Evolutionary conservation across 768 basidiomycete species (phyloP).

Genomic region (Mrakia blollopis): DNA sequence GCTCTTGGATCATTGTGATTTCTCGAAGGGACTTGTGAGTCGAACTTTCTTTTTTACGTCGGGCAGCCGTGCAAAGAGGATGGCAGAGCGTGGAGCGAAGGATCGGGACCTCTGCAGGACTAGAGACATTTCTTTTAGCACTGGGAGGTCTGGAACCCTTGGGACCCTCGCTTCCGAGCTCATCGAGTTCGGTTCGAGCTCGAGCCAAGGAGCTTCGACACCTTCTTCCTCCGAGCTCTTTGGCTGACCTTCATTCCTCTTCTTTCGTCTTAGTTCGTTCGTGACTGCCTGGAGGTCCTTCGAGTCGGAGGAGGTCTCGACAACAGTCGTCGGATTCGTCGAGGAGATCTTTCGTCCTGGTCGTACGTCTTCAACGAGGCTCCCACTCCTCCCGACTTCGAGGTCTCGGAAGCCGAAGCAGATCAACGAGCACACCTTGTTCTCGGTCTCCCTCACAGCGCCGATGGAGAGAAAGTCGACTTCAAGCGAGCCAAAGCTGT

Average conservation of each 20-base stretch:
- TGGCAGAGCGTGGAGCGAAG: neutral
- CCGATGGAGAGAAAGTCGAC: constrained; percentile 2
- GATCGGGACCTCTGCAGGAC: no score
- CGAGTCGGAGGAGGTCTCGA: constrained; percentile 87
- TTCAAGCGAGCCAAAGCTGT: constrained; percentile 5
- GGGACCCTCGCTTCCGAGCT: no score
- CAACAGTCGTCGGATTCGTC: constrained; percentile 64
- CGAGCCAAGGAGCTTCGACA: no score
- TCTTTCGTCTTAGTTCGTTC: constrained; percentile 66
- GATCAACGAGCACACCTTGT: constrained; percentile 31
- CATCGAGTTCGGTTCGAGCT: no score
- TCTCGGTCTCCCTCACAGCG: constrained; percentile 37
- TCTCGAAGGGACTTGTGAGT: constrained; percentile 55
- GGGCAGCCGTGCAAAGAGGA: constrained; percentile 8
- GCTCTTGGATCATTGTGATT: constrained; percentile 90
- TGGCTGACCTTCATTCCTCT: neutral
- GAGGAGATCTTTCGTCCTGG: constrained; percentile 75
- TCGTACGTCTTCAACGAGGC: constrained; percentile 79
- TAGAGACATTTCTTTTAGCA: no score
- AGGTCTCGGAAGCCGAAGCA: constrained; percentile 19
- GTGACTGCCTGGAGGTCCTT: constrained; percentile 91
- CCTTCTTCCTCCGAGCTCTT: no score
- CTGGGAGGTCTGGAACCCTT: no score
- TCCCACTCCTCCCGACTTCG: neutral
- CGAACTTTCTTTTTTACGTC: neutral